Base-by-base conservation (phyloP, 257 asterid species). In the Thymus mandschuricus region DNA sequence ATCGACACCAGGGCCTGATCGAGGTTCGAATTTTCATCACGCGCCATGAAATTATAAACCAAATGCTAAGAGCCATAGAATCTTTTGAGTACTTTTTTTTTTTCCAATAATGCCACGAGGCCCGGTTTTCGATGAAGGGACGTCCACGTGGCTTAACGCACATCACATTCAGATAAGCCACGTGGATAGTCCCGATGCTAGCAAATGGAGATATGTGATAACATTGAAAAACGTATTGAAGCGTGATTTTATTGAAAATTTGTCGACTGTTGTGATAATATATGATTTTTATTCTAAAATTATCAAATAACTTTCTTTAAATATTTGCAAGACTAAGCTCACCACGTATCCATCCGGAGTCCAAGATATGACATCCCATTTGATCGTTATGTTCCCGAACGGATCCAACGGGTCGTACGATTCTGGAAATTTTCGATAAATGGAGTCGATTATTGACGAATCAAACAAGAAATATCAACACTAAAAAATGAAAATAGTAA, bases 351-450 rank as follows among this genome's bases (percentile, higher is more conserved):
- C 97, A 71, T 88, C 97, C 3, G 64, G 28, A 1, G 64, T 59
- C 64, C 64, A 59, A 2, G 64, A 59, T 5, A 59, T 12, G 0
- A 91, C 65, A 55, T 91, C 97, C 97, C 97, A 91, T 81, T 83
- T 88, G 78, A 91, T 84, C 13, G 97, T 91, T 69, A 91, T 77
- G 79, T 91, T 91, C 54, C 97, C 96, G 27, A 61, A 82, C 3
- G 97, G 97, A 81, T 91, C 97, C 81, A 88, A 60, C 2, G 96
- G 96, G 78, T 91, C 97, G 45, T 55, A 91, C 8, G 95, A 82
- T 58, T 80, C 97, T 89, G 33, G 29, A 45, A 56, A 1, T 3
- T 12, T 51, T 21, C 60, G 45, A 55, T 51, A 41, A 55, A 60
- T 7, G 13, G 8, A 29, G 29, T 6, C 10, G 52, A 54, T 31